Evolutionary conservation across 192 early-diverging fungal species (phyloP).

Genomic region (Coemansia sp.): DNA sequence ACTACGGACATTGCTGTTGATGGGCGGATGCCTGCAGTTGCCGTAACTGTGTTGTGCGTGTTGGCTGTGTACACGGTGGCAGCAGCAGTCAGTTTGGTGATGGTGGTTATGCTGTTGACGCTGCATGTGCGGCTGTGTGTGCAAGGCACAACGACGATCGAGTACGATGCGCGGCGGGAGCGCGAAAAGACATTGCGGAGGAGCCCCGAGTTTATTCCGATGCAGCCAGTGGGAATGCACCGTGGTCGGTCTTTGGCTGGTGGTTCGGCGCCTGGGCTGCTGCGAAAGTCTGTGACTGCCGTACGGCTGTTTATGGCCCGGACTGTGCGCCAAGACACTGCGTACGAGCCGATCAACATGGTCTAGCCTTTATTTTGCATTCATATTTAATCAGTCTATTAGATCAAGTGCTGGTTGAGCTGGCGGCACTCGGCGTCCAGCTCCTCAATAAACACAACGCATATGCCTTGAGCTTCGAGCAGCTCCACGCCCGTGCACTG

Average conservation of each 20-base stretch:
- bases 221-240: background rate
- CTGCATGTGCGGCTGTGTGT: constrained; percentile 41
- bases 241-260: no score
- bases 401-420: constrained; percentile 62
- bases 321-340: no score
- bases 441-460: constrained; percentile 69
- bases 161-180: constrained; percentile 21
- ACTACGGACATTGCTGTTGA: background rate
- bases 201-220: constrained; percentile 15
- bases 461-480: constrained; percentile 65
- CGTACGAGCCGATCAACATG: no score
- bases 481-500: constrained; percentile 71
- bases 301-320: background rate
- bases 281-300: background rate
- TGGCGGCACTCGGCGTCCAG: constrained; percentile 68
- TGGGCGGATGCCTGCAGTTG: background rate
- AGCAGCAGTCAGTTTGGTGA: constrained; percentile 2
- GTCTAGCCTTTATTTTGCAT: background rate
- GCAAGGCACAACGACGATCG: constrained; percentile 30
- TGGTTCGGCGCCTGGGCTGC: no score
- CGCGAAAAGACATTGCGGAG: constrained; percentile 12
- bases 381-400: background rate
- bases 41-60: constrained; percentile 12
- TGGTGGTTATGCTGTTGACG: constrained; percentile 25
- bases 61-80: constrained; percentile 26